Evolutionary conservation across 2,329 filamentous ascomycete species (phyloP), one percentile per base, ranked within the genome.

Genomic region (Phyllachora maydis): DNA sequence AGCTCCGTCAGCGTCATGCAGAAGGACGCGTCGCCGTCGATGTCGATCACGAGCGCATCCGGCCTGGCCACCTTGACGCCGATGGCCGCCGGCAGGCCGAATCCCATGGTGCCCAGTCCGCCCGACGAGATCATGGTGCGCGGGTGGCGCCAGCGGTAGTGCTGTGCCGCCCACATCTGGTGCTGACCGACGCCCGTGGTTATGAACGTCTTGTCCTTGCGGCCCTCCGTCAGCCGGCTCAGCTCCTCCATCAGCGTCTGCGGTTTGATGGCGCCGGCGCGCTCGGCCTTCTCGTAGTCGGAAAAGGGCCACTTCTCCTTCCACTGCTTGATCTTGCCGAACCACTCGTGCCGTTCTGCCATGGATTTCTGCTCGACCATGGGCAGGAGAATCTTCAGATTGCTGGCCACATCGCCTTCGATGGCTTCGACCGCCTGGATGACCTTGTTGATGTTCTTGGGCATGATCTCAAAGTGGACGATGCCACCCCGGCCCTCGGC

Each of bases 391-490:
- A 65, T 52, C 24, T 59, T 59, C 16, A 95, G 56, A 48, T 91
- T 95, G 11, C 70, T 54, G 3, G 72, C 70, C 15, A 92, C 79
- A 41, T 95, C 85, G 28, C 88, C 88, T 52, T 92, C 85, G 11
- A 95, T 73, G 21, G 88, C 85, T 53, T 93, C 82, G 19, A 78
- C 93, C 6, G 85, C 83, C 52, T 95, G 81, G 9, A 98, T 76
- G 19, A 95, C 83, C 65, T 95, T 98, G 69, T 95, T 95, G 56
- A 95, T 95, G 59, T 98, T 95, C 71, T 98, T 98, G 38, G 88
- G 85, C 74, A 95, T 76, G 40, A 98, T 85, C 46, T 95, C 85
- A 41, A 95, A 95, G 50, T 98, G 85, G 10, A 95, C 66, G 39
- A 98, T 95, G 41, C 88, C 88, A 38, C 88, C 88, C 31, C 82